Base-by-base conservation (phyloP, 2,329 filamentous ascomycete species). In the Pseudopithomyces chartarum region DNA sequence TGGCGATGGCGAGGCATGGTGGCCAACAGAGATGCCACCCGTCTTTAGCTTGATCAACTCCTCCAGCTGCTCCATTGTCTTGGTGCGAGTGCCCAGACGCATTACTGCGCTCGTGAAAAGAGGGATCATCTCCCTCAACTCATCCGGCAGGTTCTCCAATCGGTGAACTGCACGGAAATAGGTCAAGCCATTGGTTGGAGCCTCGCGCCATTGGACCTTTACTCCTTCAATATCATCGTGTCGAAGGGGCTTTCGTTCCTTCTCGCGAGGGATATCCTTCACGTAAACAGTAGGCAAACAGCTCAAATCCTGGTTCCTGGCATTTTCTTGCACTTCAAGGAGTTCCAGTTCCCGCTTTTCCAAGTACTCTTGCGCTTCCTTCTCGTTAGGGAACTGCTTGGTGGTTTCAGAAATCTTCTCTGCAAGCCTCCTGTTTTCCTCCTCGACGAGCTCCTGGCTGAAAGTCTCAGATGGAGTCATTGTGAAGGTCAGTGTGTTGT, bases 41-140 rank as follows among this genome's bases (percentile, higher is more conserved):
- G 95, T 98, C 79, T 96, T 96, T 29, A 98, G 84, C 76, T 98
- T 98, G 75, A 99, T 97, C 54, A 93, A 78, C 70, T 98, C 95
- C 76, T 99, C 95, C 50, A 98, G 85, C 74, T 97, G 88, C 74
- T 97, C 95, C 90, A 97, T 97, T 0, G 88, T 87, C 82, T 90
- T 90, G 57, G 88, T 85, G 66, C 90, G 90, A 2, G 94, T 99
- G 13, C 95, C 95, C 8, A 99, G 84, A 19, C 95, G 89, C 90
- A 97, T 95, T 59, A 99, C 88, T 36, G 90, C 88, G 71, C 97
- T 93, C 13, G 91, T 92, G 72, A 98, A 98, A 0, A 99, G 80
- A 0, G 95, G 95, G 46, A 98, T 85, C 56, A 98, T 81, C 65
- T 91, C 83, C 51, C 95, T 86, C 51, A 98, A 83, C 60, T 97